These are phyloP conservation scores for Quercus dentata DNA, from an alignment of 306 rosid species.

Conservation along the genomic window DNA sequence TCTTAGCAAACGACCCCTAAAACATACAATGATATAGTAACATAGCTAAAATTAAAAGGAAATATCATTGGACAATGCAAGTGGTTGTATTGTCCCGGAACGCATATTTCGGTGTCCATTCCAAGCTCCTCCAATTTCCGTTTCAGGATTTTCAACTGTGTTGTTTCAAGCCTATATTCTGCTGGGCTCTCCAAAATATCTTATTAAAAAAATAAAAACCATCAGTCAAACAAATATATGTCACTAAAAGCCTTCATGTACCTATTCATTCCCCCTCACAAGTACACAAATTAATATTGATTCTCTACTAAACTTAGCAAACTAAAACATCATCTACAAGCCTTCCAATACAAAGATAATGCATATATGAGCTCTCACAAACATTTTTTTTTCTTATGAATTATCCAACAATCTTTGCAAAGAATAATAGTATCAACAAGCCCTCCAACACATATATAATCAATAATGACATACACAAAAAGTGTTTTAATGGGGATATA, in stretches of 20 bases:
- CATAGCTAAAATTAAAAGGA: background rate
- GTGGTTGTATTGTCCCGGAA: slow-evolving; percentile 55
- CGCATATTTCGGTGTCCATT: slow-evolving; percentile 35
- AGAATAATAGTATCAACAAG: background rate
- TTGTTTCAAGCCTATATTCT: slow-evolving; percentile 5
- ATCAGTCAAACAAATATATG: slow-evolving; percentile 12
- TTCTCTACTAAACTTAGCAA: background rate
- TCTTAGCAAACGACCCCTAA: background rate
- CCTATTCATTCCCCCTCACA: background rate
- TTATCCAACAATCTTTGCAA: background rate
- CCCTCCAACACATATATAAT: background rate
- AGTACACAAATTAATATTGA: background rate
- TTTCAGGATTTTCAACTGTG: slow-evolving; percentile 30
- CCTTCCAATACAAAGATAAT: background rate
- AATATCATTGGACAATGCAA: slow-evolving; percentile 70
- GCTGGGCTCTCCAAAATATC: slow-evolving; percentile 39
- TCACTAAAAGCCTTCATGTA: background rate
- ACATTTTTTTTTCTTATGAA: background rate
- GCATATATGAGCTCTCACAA: background rate
- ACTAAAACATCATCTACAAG: background rate
- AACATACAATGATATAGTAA: background rate
- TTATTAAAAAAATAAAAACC: background rate
- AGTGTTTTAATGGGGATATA: slow-evolving; percentile 8
- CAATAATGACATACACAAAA: background rate
- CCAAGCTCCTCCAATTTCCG: slow-evolving; percentile 52